These are phyloP conservation scores for Beta lomatogona DNA, from an alignment of 179 eudicot species.

Conservation along the genomic window DNA sequence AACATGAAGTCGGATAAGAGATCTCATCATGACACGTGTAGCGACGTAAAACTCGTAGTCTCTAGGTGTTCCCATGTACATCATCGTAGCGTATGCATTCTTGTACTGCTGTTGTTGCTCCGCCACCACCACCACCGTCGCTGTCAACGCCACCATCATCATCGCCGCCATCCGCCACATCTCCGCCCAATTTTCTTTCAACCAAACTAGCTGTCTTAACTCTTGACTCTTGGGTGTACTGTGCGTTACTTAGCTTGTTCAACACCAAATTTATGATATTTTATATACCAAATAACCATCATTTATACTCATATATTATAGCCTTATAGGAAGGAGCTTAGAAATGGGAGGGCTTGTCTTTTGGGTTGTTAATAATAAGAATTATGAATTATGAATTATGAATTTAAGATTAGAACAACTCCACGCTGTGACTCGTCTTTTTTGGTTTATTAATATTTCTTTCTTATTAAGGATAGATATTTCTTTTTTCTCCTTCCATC, in stretches of 20 bases:
- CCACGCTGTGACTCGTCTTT: too few relatives aligned
- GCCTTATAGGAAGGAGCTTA: neutral
- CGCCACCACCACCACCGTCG: neutral
- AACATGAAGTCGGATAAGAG: slow-evolving; percentile 51
- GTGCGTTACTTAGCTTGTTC: neutral
- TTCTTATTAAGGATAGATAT: neutral
- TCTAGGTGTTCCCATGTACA: slow-evolving; percentile 99
- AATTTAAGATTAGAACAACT: too few relatives aligned
- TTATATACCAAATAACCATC: too few relatives aligned
- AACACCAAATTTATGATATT: neutral
- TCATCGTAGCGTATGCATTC: slow-evolving; percentile 91
- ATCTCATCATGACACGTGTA: slow-evolving; percentile 83
- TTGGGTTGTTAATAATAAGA: too few relatives aligned
- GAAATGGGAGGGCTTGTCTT: neutral
- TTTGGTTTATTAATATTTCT: too few relatives aligned
- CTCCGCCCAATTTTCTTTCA: too few relatives aligned
- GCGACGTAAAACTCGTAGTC: slow-evolving; percentile 96
- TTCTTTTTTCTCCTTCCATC: neutral
- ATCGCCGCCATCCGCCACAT: neutral
- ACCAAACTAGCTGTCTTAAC: too few relatives aligned
- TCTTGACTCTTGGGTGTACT: too few relatives aligned
- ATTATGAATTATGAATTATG: too few relatives aligned
- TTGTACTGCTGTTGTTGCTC: slow-evolving; percentile 15
- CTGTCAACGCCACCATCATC: neutral
- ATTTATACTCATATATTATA: too few relatives aligned